Evolutionary conservation across 2,329 filamentous ascomycete species (phyloP).

Genomic region (Lasiodiplodia sp.): DNA sequence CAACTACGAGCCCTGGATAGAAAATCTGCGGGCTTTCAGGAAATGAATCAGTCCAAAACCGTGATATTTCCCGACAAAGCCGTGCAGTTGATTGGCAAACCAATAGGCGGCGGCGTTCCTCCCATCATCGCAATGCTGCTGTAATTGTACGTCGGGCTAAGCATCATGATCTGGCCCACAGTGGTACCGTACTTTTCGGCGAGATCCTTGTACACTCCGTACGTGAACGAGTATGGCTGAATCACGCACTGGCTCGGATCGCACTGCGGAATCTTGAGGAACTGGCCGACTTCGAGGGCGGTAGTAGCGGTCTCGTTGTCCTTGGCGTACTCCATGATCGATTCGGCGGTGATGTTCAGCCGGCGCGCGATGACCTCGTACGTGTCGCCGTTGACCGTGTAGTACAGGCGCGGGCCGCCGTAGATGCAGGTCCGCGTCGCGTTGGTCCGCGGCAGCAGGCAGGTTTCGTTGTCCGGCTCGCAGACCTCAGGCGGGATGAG

Average conservation of each 20-base stretch:
- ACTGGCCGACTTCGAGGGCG: not conserved
- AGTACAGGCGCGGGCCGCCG: conserved; percentile 25
- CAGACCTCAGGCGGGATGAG: conserved; percentile 11
- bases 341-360: conserved; percentile 11
- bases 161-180: conserved; percentile 30
- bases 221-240: conserved; percentile 19
- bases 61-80: not conserved
- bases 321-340: not conserved
- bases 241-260: conserved; percentile 16
- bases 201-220: conserved; percentile 22
- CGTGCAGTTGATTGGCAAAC: conserved; percentile 1
- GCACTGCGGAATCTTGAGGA: conserved; percentile 23
- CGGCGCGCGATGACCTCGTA: not conserved
- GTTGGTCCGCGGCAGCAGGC: conserved; percentile 4
- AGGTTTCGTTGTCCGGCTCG: conserved; percentile 17
- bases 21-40: not conserved
- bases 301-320: not conserved
- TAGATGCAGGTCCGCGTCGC: conserved; percentile 2
- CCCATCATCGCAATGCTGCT: not conserved
- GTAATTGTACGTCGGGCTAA: conserved; percentile 28
- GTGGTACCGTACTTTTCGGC: conserved; percentile 27
- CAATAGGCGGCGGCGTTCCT: not conserved
- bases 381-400: conserved; percentile 26
- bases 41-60: not conserved
- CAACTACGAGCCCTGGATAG: no score